Evolutionary conservation across 352 stramenopile genomes (phyloP), one percentile per base, ranked within the genome.

Genomic region (Phytophthora pisi): DNA sequence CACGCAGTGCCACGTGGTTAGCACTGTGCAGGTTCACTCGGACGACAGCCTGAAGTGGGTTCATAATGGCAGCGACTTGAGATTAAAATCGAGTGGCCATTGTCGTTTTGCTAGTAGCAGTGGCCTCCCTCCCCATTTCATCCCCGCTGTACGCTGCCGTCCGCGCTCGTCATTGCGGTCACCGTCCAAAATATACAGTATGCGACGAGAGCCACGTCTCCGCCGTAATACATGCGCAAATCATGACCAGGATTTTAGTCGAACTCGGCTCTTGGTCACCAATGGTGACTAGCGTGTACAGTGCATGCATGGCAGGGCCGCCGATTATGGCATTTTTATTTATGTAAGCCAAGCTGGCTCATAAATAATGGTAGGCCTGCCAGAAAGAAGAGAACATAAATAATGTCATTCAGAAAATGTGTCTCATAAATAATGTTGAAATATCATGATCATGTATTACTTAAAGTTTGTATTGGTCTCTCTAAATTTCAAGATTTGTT

Each of bases 211-310:
- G n/a, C 11, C 13, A 1, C 13, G 8, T 28, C 43, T 30, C 46
- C n/a, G 36, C 34, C 58, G 47, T 65, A 40, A 57, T 57, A 50
- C 6, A 11, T 15, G 13, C 58, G 34, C 20, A 65, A 65, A 58
- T 58, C 58, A 30, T 34, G 23, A 16, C 5, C 13, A 23, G 23
- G n/a, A 45, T 66, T 65, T 66, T 66, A 66, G n/a, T 66, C 58
- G 49, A 60, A 20, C 15, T 43, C 24, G 16, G 16, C 3, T 47
- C 20, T 20, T n/a, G 34, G 7, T 11, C 34, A 42, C 1, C 9
- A 42, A 11, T 2, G 13, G 34, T 42, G 34, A 42, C 34, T 42
- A 30, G 15, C 15, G 16, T 46, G 16, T 20, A n/a, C 15, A 20
- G 20, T 20, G 1, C 20, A 20, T 20, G 20, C 20, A 20, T 20